Evolutionary conservation across 2,329 filamentous ascomycete species (phyloP).

Genomic region (Lachnellula suecica): DNA sequence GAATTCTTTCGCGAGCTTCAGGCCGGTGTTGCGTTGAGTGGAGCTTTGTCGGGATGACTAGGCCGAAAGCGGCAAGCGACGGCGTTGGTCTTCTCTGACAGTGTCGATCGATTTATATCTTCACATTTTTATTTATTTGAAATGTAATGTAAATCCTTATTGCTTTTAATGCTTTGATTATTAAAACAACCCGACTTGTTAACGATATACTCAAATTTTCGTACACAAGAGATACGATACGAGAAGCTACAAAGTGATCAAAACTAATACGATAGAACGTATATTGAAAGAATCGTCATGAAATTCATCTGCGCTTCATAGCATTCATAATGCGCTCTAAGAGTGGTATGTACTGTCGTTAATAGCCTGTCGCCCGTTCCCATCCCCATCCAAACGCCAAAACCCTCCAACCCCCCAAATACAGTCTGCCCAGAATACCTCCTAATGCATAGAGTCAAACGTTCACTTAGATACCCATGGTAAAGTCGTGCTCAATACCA

Average conservation of each 20-base stretch:
- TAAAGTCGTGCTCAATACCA: slow-evolving; percentile 96
- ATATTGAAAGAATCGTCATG: too few relatives aligned
- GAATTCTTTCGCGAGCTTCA: slow-evolving; percentile 9
- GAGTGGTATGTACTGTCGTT: background rate
- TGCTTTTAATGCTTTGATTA: too few relatives aligned
- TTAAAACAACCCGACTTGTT: too few relatives aligned
- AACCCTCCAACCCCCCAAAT: background rate
- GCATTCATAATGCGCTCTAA: background rate
- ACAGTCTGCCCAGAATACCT: background rate
- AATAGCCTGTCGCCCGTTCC: background rate
- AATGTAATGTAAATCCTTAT: too few relatives aligned
- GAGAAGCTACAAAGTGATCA: too few relatives aligned
- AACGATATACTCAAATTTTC: too few relatives aligned
- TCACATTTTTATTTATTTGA: background rate
- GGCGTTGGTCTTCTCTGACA: background rate
- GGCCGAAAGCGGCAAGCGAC: background rate
- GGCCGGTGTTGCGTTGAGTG: background rate
- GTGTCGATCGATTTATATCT: background rate
- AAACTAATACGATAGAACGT: too few relatives aligned
- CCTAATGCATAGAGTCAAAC: background rate
- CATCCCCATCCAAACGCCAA: background rate
- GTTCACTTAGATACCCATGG: slow-evolving; percentile 76
- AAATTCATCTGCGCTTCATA: background rate
- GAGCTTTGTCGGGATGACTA: too few relatives aligned
- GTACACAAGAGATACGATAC: too few relatives aligned